Evolutionary conservation across 768 basidiomycete species (phyloP).

Genomic region (Kwoniella newhampshirensis): DNA sequence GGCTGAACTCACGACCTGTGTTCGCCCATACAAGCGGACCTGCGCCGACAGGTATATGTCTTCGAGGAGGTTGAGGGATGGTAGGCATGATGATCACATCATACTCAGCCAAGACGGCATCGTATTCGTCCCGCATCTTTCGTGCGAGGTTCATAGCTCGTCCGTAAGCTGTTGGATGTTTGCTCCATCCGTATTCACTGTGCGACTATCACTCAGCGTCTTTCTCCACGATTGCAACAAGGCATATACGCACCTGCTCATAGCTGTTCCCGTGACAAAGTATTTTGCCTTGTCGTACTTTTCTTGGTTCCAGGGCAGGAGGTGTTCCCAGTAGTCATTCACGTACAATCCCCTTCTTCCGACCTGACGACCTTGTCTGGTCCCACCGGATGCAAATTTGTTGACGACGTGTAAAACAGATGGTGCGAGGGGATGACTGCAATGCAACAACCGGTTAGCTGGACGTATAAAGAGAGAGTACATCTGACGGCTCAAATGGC

Average conservation of each 20-base stretch:
- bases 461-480: not conserved
- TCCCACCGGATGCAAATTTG: slow-evolving; percentile 30
- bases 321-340: slow-evolving; percentile 46
- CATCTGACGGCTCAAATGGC: not conserved
- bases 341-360: slow-evolving; percentile 53
- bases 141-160: slow-evolving; percentile 56
- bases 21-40: slow-evolving; percentile 40
- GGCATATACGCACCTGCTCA: slow-evolving; percentile 28
- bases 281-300: slow-evolving; percentile 54
- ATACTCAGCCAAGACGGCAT: slow-evolving; percentile 45
- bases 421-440: slow-evolving; percentile 10
- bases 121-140: slow-evolving; percentile 53
- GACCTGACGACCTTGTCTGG: slow-evolving; percentile 37
- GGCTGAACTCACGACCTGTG: slow-evolving; percentile 17
- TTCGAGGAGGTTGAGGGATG: slow-evolving; percentile 52
- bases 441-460: not conserved
- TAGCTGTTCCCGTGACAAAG: slow-evolving; percentile 27
- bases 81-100: slow-evolving; percentile 56
- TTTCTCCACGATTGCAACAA: slow-evolving; percentile 10
- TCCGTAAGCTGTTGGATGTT: slow-evolving; percentile 51
- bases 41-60: slow-evolving; percentile 38
- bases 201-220: slow-evolving; percentile 21
- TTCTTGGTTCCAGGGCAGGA: slow-evolving; percentile 55
- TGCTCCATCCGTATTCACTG: slow-evolving; percentile 50
- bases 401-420: slow-evolving; percentile 27